Percentiles rank a stretch among this genome's conserved stretches.
phyloP scores from a whole-genome alignment of 2,329 filamentous ascomycete genomes.

The Laburnicola sp. region DNA sequence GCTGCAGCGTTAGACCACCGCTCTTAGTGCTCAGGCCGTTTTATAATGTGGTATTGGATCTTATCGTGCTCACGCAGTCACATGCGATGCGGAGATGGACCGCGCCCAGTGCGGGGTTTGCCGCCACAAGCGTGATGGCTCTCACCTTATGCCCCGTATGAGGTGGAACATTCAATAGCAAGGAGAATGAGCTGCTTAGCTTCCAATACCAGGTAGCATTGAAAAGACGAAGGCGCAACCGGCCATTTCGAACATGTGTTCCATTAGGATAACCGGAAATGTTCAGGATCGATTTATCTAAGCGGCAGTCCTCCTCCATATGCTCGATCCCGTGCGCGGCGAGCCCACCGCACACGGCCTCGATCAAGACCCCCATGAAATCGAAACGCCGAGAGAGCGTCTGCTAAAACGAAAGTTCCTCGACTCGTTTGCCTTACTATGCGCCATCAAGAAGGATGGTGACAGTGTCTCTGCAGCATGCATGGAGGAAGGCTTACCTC shows the following conservation, averaged over 20 bases:
- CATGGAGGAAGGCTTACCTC: no score
- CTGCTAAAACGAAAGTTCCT: not conserved
- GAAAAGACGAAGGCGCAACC: not conserved
- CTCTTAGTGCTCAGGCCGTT: no score
- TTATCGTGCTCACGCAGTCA: no score
- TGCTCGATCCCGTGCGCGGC: not conserved
- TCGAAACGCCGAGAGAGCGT: not conserved
- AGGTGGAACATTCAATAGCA: no score
- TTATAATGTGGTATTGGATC: no score
- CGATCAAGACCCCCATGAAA: not conserved
- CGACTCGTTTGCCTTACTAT: not conserved
- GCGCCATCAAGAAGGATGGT: not conserved
- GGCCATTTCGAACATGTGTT: not conserved
- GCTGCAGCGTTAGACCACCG: no score
- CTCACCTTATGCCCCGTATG: no score
- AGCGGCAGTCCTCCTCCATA: not conserved
- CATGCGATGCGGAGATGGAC: no score
- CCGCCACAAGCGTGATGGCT: no score
- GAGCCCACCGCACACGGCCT: not conserved
- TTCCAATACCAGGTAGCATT: no score
- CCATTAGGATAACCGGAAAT: not conserved
- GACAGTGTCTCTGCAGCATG: slow-evolving; percentile 3
- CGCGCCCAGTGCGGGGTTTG: no score
- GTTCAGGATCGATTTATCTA: not conserved
- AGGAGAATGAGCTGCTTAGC: no score